Evolutionary conservation across 2,329 filamentous ascomycete species (phyloP), one percentile per base, ranked within the genome.

Genomic region (Diaporthe vexans): DNA sequence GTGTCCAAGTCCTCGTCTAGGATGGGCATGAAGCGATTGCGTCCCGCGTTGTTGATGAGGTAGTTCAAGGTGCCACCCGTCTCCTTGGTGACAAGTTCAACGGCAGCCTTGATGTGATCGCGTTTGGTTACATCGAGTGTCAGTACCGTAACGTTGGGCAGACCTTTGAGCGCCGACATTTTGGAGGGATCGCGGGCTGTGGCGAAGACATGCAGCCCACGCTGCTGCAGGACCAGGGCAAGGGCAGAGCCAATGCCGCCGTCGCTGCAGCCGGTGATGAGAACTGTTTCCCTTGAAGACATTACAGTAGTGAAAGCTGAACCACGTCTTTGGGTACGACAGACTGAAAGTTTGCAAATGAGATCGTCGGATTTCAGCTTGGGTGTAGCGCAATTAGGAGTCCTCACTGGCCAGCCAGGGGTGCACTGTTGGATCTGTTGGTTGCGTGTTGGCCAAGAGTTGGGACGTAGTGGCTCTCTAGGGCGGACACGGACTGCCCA

Each of bases 251-350:
- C 79, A 37, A 80, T 79, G 33, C 80, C 79, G n/a, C 78, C 79
- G 71, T 80, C 78, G 40, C 78, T 80, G 57, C 79, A 80, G 35
- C 79, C 79, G 4, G 80, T 81, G 46, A 81, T 80, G 15, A 81
- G 76, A 58, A 80, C 79, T 8, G 75, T 80, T 71, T 78, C 75
- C 80, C 6, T 74, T 72, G 24, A 77, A 78, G 48, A 59, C 77
- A 73, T 68, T 10, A 11, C 2, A 11, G 9, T 51, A 24, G 21
- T 24, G 21, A n/a, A n/a, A n/a, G 21, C 11, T 24, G 2, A 11
- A n/a, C 10, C 8, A 51, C 3, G 46, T 19, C 17, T 7, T 10
- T 19, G 3, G 15, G 40, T 11, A n/a, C 1, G 46, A 13, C 9
- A 11, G 21, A n/a, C 3, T n/a, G 8, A 7, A 11, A 51, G 46